Base-by-base conservation (phyloP, 176 grass and related monocot species). In the Carex parvula region DNA sequence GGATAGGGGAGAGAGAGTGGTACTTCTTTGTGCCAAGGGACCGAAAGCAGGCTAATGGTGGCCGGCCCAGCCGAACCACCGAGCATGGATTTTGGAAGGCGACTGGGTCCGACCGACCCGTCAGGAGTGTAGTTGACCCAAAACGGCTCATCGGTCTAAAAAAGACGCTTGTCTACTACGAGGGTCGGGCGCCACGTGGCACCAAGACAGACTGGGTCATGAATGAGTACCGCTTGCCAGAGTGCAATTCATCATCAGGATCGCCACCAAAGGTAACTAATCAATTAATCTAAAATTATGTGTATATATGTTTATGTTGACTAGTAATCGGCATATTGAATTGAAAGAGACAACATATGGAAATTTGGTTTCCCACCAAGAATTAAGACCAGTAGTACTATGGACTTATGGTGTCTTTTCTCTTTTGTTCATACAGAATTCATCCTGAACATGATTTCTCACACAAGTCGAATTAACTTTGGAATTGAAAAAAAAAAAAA, bases 61-160 rank as follows among this genome's bases (percentile, higher is more conserved):
- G 88, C 22, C 52, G 96, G 18, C 93, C 96, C 0, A 98, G 91
- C 80, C 89, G 96, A 35, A 98, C 93, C 0, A 98, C 96, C 58
- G 91, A 95, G 88, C 84, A 78, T 12, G 96, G 96, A 0, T 98
- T 98, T 87, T 98, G 96, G 96, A 98, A 98, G 88, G 96, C 96
- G 7, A 98, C 96, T 6, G 96, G 96, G 2, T 92, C 93, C 4
- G 96, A 98, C 81, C 86, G 96, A 48, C 64, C 96, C 7, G 86
- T 98, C 60, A 90, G 96, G 0, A 90, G 91, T 84, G 96, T 88
- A 35, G 57, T 65, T 64, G 89, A 98, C 59, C 96, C 96, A 4
- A 98, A 93, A 76, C 86, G 91, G 1, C 93, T 98, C 71, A 93
- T 98, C 57, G 96, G 96, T 17, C 85, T 95, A 33, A 98, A 98